These are phyloP conservation scores for Alternaria longipes DNA, from an alignment of 2,329 filamentous ascomycete species.

Conservation along the genomic window DNA sequence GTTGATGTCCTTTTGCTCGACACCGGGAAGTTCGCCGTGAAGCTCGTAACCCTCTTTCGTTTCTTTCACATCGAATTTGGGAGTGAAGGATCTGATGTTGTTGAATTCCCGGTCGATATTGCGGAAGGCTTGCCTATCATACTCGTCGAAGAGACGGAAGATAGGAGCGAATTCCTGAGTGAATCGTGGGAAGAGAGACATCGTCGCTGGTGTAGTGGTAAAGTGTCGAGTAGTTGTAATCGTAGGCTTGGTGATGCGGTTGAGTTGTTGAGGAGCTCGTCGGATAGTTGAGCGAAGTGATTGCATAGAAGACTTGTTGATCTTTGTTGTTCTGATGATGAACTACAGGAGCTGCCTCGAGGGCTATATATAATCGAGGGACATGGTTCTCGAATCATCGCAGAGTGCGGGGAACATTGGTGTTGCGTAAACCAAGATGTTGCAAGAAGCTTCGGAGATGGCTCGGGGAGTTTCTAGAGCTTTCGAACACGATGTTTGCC, in stretches of 20 bases:
- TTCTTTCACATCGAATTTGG: constrained; percentile 82
- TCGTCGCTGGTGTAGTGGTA: constrained; percentile 39
- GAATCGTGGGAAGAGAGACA: constrained; percentile 56
- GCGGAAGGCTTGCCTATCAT: constrained; percentile 50
- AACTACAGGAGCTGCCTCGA: constrained; percentile 13
- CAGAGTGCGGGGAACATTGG: constrained; percentile 12
- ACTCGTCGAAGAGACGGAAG: constrained; percentile 60
- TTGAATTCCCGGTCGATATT: constrained; percentile 35
- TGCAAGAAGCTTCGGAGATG: constrained; percentile 32
- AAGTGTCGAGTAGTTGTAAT: constrained; percentile 29
- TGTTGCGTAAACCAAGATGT: constrained; percentile 18
- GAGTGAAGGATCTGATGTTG: constrained; percentile 68
- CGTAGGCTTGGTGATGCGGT: constrained; percentile 41
- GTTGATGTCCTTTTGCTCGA: constrained; percentile 75
- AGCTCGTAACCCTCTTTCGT: constrained; percentile 74
- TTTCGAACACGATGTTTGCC: constrained; percentile 25
- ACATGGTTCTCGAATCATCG: constrained; percentile 41
- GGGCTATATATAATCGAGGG: constrained; percentile 41
- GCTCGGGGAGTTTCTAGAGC: constrained; percentile 36
- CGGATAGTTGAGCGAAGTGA: constrained; percentile 44
- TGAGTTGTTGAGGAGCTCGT: constrained; percentile 44
- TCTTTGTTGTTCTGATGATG: constrained; percentile 43
- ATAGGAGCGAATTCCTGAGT: constrained; percentile 54
- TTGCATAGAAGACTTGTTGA: constrained; percentile 48
- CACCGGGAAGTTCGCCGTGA: constrained; percentile 80